Evolutionary conservation across 2,329 filamentous ascomycete species (phyloP), one percentile per base, ranked within the genome.

Genomic region (Escovopsis sp.): DNA sequence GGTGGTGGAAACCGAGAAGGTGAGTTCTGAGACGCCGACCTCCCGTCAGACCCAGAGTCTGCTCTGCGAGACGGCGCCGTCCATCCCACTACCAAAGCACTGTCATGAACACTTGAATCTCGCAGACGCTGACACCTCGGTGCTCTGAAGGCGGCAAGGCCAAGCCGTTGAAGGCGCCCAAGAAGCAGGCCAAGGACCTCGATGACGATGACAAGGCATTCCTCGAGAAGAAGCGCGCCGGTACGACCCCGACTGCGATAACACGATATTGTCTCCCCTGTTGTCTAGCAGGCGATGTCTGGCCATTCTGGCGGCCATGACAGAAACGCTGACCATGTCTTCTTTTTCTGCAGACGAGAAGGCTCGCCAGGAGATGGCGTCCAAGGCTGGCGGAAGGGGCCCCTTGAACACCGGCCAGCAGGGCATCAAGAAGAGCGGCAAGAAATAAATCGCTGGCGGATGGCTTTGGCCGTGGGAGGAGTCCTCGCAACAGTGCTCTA

Each of bases 401-500:
- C 87, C 88, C 27, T 57, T 94, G 55, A 87, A 86, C 63, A 79
- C 76, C 23, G 86, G 85, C 25, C 60, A 69, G 33, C 84, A 92
- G 63, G 86, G 85, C 43, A 94, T 96, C 68, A 94, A 94, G 78
- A 94, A 94, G 75, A 90, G 82, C 42, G 87, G 86, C 61, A 94
- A 94, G 81, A 93, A 94, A 78, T 93, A 70, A 63, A 49, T n/a
- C 31, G 35, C 27, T 18, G 21, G 19, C 14, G 21, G 33, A 40
- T 19, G 31, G 18, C 27, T 13, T 36, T 13, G 33, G 21, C 8
- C 9, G 19, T 5, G 19, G 19, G 19, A 9, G 19, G 19, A 9
- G 19, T 21, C n/a, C n/a, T n/a, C n/a, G n/a, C n/a, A n/a, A n/a
- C n/a, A n/a, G n/a, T n/a, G n/a, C n/a, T n/a, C n/a, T n/a, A n/a